Conservation (phyloP, 371 early-diverging fungal species). For the Mucor velutinosus region DNA sequence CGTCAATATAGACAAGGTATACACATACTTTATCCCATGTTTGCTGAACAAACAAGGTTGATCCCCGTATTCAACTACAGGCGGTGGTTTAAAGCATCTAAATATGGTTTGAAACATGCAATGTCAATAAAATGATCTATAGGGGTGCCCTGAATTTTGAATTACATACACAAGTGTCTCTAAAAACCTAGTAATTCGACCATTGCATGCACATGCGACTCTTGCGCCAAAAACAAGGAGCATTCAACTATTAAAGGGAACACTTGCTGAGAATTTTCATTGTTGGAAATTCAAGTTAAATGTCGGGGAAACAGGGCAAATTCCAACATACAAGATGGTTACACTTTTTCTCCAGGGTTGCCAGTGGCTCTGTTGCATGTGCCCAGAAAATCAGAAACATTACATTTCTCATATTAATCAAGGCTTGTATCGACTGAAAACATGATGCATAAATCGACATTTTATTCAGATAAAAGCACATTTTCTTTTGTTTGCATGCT, state of each 20-base stretch:
- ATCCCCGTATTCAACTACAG: not conserved
- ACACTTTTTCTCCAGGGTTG: not conserved
- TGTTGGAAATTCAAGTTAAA: not conserved
- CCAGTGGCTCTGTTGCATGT: not conserved
- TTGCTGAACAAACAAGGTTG: not conserved
- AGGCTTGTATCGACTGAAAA: no score
- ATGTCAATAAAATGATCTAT: not conserved
- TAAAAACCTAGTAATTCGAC: not conserved
- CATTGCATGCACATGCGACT: not conserved
- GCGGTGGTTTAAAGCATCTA: not conserved
- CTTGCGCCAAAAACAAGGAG: not conserved
- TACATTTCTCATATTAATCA: not conserved
- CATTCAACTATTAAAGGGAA: not conserved
- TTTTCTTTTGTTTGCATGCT: not conserved
- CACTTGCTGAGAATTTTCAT: not conserved
- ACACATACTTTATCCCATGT: not conserved
- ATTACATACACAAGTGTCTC: not conserved
- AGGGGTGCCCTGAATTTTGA: not conserved
- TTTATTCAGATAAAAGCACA: slow-evolving; percentile 34
- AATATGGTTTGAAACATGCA: not conserved
- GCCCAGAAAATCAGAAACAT: not conserved
- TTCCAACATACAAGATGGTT: not conserved
- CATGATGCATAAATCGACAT: no score
- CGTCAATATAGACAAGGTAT: no score
- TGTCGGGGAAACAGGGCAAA: not conserved